Conservation (phyloP, 768 basidiomycete species). For the Lactarius tabidus region DNA sequence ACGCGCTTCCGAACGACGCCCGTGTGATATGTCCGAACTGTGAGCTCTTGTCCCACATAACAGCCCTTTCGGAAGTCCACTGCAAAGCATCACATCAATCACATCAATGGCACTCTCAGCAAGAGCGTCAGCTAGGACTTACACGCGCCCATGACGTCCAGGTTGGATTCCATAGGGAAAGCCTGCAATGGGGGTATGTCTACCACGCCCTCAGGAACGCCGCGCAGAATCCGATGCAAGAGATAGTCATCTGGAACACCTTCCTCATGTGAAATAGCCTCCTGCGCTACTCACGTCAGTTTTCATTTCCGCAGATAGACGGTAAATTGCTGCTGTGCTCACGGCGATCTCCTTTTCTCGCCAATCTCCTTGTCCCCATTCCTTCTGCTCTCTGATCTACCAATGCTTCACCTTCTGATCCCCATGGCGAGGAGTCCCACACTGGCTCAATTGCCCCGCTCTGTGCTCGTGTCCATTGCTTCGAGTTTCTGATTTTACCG, state of each 20-base stretch:
- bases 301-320: slow-evolving; percentile 8
- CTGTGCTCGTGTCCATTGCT: slow-evolving; percentile 51
- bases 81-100: slow-evolving; percentile 32
- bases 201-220: slow-evolving; percentile 79
- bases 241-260: slow-evolving; percentile 55
- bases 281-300: slow-evolving; percentile 41
- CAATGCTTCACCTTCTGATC: slow-evolving; percentile 46
- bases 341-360: slow-evolving; percentile 71
- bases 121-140: slow-evolving; percentile 32
- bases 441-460: slow-evolving; percentile 77
- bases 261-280: slow-evolving; percentile 53
- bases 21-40: slow-evolving; percentile 94
- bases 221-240: slow-evolving; percentile 72
- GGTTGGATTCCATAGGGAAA: slow-evolving; percentile 91
- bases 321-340: slow-evolving; percentile 35
- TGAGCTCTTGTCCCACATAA: slow-evolving; percentile 96
- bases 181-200: slow-evolving; percentile 77
- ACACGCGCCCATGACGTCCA: slow-evolving; percentile 95
- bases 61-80: slow-evolving; percentile 98
- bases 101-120: slow-evolving; percentile 7
- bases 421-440: slow-evolving; percentile 70
- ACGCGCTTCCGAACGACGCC: slow-evolving; percentile 89
- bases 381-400: slow-evolving; percentile 66
- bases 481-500: slow-evolving; percentile 38
- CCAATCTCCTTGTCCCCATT: slow-evolving; percentile 73